Percentiles rank a stretch among this genome's conserved stretches.
Conservation (phyloP, 768 basidiomycete genomes). For the Naematelia encephala region DNA sequence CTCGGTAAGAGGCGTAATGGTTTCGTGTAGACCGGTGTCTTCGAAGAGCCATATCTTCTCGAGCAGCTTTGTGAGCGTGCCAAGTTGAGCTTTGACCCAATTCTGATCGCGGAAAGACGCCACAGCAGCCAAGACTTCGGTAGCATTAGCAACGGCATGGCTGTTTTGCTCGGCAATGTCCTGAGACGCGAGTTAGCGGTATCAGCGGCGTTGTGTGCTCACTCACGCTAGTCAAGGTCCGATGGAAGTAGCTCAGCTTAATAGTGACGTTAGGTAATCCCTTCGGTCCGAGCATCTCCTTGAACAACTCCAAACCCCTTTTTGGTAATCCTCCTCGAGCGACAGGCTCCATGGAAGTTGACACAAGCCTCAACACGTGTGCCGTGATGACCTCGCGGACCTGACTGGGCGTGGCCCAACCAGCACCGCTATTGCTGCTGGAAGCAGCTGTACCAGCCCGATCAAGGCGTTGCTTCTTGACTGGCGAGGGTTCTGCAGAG, state of each 20-base stretch:
- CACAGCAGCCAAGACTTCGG: conserved; percentile 83
- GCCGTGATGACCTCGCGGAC: conserved; percentile 89
- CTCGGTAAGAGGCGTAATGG: conserved; percentile 76
- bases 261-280: conserved; percentile 91
- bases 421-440: conserved; percentile 42
- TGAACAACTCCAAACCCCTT: conserved; percentile 57
- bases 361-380: conserved; percentile 88
- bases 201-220: conserved; percentile 5
- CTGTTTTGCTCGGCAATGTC: conserved; percentile 70
- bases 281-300: conserved; percentile 71
- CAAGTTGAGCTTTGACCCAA: conserved; percentile 74
- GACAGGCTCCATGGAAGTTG: conserved; percentile 55
- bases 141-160: conserved; percentile 69
- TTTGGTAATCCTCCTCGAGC: conserved; percentile 49
- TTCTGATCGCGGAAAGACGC: conserved; percentile 73
- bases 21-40: conserved; percentile 73
- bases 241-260: conserved; percentile 83
- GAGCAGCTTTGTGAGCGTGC: conserved; percentile 72
- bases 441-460: conserved; percentile 50
- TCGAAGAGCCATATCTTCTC: conserved; percentile 82
- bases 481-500: conserved; percentile 22
- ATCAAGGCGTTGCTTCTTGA: conserved; percentile 48
- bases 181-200: conserved; percentile 53
- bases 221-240: conserved; percentile 74
- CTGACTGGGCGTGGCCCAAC: conserved; percentile 72